Conservation (phyloP, 768 basidiomycete species). For the Rhizopogon roseolus region DNA sequence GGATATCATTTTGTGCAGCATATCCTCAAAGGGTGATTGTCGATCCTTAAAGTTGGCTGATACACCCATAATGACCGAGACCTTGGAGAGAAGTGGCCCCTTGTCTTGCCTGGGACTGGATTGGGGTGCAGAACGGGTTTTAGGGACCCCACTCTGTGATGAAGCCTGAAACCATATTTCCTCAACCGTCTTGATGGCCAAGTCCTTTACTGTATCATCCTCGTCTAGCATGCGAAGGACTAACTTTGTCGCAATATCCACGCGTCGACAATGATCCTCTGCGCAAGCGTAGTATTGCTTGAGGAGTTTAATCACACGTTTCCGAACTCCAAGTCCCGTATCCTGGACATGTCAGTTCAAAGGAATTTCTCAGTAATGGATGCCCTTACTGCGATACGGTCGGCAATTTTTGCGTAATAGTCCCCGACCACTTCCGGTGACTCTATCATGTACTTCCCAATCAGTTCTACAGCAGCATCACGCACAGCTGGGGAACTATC, state of each 20-base stretch:
- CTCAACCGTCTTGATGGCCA: conserved; percentile 85
- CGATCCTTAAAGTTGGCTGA: conserved; percentile 78
- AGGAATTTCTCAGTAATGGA: neutral
- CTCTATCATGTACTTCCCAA: conserved; percentile 95
- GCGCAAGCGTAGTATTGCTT: conserved; percentile 74
- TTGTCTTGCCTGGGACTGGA: conserved; percentile 42
- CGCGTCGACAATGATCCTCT: conserved; percentile 50
- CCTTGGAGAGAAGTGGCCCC: conserved; percentile 54
- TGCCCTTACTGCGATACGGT: conserved; percentile 77
- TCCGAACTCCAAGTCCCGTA: conserved; percentile 88
- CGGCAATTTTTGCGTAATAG: conserved; percentile 85
- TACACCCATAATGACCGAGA: conserved; percentile 81
- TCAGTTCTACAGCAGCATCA: conserved; percentile 93
- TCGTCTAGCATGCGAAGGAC: conserved; percentile 86
- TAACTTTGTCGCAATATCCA: conserved; percentile 80
- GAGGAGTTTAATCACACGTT: conserved; percentile 93
- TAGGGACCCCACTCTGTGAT: conserved; percentile 29
- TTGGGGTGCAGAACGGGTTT: conserved; percentile 27
- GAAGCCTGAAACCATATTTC: conserved; percentile 79
- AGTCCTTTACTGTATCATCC: conserved; percentile 92
- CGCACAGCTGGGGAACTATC: conserved; percentile 94
- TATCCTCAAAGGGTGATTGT: conserved; percentile 78
- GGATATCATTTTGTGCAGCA: conserved; percentile 77
- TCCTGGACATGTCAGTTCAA: conserved; percentile 49
- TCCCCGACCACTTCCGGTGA: conserved; percentile 83